Percentiles rank a stretch among this genome's conserved stretches.
phyloP scores from a whole-genome alignment of 2,329 filamentous ascomycete genomes.

The Venturia pyrina region DNA sequence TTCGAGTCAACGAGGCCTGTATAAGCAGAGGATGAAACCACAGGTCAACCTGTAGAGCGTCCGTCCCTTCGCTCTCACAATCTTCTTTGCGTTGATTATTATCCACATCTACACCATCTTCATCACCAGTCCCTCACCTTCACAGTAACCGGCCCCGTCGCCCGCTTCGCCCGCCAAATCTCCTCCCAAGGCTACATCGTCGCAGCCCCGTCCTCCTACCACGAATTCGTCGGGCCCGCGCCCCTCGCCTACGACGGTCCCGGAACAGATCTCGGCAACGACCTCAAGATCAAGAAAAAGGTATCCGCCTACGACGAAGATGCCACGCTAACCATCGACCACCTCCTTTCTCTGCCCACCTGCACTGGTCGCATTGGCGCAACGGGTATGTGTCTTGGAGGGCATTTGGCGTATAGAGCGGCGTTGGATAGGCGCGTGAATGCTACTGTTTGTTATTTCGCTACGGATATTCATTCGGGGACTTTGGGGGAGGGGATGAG shows the following conservation, averaged over 20 bases:
- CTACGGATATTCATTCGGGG: constrained; percentile 76
- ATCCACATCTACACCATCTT: background rate
- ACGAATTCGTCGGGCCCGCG: constrained; percentile 83
- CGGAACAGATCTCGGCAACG: constrained; percentile 80
- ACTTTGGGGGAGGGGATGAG: constrained; percentile 61
- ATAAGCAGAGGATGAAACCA: too few species aligned
- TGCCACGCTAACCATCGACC: constrained; percentile 33
- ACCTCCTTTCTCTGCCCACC: constrained; percentile 31
- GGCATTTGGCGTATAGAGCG: constrained; percentile 68
- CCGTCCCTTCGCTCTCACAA: too few species aligned
- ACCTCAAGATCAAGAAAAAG: constrained; percentile 77
- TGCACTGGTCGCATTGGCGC: constrained; percentile 69
- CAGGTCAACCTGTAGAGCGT: too few species aligned
- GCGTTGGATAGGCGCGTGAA: constrained; percentile 67
- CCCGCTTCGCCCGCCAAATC: constrained; percentile 83
- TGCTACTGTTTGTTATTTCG: constrained; percentile 80
- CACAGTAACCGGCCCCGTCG: constrained; percentile 78
- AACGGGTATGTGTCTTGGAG: constrained; percentile 88
- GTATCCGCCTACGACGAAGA: constrained; percentile 71
- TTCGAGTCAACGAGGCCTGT: too few species aligned
- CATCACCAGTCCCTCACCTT: too few species aligned
- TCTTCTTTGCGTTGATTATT: too few species aligned
- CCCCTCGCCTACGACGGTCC: constrained; percentile 75
- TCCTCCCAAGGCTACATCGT: constrained; percentile 90
- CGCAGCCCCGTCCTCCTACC: constrained; percentile 81